Base-by-base conservation (phyloP, 345 rosid genomes). In the Eucalyptus sp. region DNA sequence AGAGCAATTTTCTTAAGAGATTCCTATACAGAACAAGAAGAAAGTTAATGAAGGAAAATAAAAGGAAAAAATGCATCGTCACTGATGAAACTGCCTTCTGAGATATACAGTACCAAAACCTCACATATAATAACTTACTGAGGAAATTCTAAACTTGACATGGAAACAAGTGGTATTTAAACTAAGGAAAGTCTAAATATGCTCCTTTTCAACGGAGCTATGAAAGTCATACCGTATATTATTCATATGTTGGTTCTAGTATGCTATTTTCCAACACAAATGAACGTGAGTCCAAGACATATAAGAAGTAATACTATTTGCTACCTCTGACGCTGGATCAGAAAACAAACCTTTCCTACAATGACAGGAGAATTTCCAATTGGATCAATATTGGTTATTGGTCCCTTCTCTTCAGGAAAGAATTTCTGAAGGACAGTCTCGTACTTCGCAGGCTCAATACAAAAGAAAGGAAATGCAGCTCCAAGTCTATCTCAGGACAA, bases 361-460 rank as follows among this genome's bases (percentile, higher is more conserved):
- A 98, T 94, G 91, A 97, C 99, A 22, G 99, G 99, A 88, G 99
- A 98, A 93, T 98, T 97, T 64, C 99, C 99, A 50, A 98, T 97
- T 4, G 99, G 99, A 66, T 98, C 96, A 86, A 97, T 96, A 86
- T 92, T 93, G 60, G 98, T 96, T 17, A 98, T 89, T 0, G 97
- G 97, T 87, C 99, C 99, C 91, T 93, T 96, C 43, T 93, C 96
- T 91, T 93, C 93, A 14, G 98, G 96, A 92, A 95, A 98, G 94
- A 91, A 97, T 94, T 94, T 97, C 49, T 97, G 91, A 88, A 96
- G 94, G 76, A 94, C 91, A 46, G 95, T 89, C 92, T 96, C 98
- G n/a, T 95, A 96, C 95, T 95, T 97, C 81, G 93, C 94, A 60
- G 99, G 99, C 87, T 97, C 99, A 41, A 97, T 96, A 87, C 96